phyloP scores from a whole-genome alignment of 768 basidiomycete species.

The Collybia sordida region DNA sequence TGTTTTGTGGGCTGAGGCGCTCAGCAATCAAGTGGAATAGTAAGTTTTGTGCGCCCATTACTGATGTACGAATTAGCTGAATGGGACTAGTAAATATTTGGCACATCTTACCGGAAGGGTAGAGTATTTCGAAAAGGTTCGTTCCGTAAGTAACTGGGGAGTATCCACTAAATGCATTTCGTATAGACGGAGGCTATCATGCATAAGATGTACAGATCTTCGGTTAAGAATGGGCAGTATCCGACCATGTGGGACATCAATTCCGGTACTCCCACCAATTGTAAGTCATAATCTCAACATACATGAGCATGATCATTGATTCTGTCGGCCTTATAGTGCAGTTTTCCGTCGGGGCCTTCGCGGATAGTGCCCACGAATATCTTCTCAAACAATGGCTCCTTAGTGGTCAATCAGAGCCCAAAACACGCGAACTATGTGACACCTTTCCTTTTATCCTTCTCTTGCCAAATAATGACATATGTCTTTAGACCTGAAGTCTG shows the following conservation, averaged over 20 bases:
- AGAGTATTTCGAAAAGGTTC: slow-evolving; percentile 52
- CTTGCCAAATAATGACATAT: slow-evolving; percentile 24
- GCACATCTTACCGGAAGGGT: slow-evolving; percentile 72
- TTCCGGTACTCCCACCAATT: slow-evolving; percentile 40
- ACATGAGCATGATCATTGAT: background rate
- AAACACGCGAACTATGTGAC: slow-evolving; percentile 57
- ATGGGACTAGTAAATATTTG: slow-evolving; percentile 62
- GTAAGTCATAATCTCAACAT: slow-evolving; percentile 27
- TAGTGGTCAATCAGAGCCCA: slow-evolving; percentile 50
- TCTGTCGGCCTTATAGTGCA: slow-evolving; percentile 26
- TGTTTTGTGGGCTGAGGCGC: slow-evolving; percentile 39
- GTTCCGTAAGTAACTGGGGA: background rate
- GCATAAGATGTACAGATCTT: slow-evolving; percentile 49
- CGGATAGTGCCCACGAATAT: slow-evolving; percentile 72
- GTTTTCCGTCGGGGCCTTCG: slow-evolving; percentile 53
- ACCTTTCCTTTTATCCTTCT: slow-evolving; percentile 30
- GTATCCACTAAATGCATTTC: slow-evolving; percentile 19
- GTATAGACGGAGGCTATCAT: slow-evolving; percentile 43
- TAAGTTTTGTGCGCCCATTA: slow-evolving; percentile 16
- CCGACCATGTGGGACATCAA: slow-evolving; percentile 50
- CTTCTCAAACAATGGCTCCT: slow-evolving; percentile 69
- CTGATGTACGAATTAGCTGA: slow-evolving; percentile 1
- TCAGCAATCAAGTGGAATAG: slow-evolving; percentile 70
- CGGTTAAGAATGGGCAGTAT: slow-evolving; percentile 48
- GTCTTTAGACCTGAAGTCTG: slow-evolving; percentile 45